These are phyloP conservation scores for Neohortaea acidophila DNA, from an alignment of 495 filamentous ascomycete species.

Conservation along the genomic window DNA sequence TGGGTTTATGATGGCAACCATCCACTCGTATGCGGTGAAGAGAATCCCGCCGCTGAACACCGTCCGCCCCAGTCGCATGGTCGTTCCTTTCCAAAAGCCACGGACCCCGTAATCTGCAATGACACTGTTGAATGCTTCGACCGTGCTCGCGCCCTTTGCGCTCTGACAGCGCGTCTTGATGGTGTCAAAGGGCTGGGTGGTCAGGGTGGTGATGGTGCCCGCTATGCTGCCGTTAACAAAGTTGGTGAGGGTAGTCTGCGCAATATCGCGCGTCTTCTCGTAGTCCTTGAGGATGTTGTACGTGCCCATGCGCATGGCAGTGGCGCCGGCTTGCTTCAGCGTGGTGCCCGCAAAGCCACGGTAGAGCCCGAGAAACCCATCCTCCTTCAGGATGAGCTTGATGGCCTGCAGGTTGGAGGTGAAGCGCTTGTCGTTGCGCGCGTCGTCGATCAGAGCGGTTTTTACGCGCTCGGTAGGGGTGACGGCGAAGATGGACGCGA, in stretches of 20 bases:
- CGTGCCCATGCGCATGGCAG: conserved; percentile 48
- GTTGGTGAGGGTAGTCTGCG: conserved; percentile 33
- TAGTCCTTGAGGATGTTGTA: conserved; percentile 55
- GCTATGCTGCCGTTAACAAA: conserved; percentile 48
- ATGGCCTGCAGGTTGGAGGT: conserved; percentile 37
- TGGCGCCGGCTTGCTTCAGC: conserved; percentile 51
- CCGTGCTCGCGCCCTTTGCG: conserved; percentile 36
- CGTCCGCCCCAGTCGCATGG: conserved; percentile 49
- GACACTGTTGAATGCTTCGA: conserved; percentile 38
- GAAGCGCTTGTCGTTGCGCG: conserved; percentile 36
- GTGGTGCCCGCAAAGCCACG: conserved; percentile 46
- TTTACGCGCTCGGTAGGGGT: conserved; percentile 55
- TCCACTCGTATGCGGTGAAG: conserved; percentile 48
- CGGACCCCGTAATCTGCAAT: conserved; percentile 39
- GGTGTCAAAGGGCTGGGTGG: conserved; percentile 52
- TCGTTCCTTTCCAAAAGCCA: conserved; percentile 52
- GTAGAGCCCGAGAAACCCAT: conserved; percentile 43
- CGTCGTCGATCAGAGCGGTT: conserved; percentile 55
- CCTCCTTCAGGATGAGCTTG: conserved; percentile 31
- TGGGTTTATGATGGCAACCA: conserved; percentile 22
- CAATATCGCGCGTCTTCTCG: conserved; percentile 30
- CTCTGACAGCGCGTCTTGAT: conserved; percentile 51
- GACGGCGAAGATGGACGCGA: conserved; percentile 43
- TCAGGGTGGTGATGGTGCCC: conserved; percentile 43
- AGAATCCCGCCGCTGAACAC: conserved; percentile 51